phyloP scores from a whole-genome alignment of 495 filamentous ascomycete genomes.

The Aspergillus homomorphus region DNA sequence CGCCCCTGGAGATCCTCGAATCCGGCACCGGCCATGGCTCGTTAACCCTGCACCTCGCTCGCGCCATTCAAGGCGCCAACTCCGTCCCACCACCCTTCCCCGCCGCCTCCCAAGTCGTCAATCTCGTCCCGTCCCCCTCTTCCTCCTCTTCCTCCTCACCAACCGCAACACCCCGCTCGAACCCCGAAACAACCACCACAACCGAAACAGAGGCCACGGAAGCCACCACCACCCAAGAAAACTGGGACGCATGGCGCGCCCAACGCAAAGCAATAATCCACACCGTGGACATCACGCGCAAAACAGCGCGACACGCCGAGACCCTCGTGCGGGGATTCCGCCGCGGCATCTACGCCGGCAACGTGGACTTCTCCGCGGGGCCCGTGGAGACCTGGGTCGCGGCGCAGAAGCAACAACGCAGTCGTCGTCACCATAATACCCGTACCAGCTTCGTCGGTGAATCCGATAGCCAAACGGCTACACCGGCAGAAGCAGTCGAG shows the following conservation, averaged over 20 bases:
- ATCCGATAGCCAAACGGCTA: background rate
- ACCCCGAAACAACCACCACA: background rate
- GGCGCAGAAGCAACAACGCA: slow-evolving; percentile 39
- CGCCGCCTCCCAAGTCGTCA: slow-evolving; percentile 35
- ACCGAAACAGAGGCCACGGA: background rate
- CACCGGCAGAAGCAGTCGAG: no score
- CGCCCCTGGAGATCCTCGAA: slow-evolving; percentile 66
- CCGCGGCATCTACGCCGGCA: slow-evolving; percentile 60
- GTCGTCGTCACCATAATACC: no score
- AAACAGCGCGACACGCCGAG: slow-evolving; percentile 58
- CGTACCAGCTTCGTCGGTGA: background rate
- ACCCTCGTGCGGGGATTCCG: slow-evolving; percentile 62
- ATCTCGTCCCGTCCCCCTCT: slow-evolving; percentile 15
- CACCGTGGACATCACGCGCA: slow-evolving; percentile 60
- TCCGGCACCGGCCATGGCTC: slow-evolving; percentile 79
- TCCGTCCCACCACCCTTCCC: slow-evolving; percentile 37
- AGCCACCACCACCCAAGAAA: slow-evolving; percentile 19
- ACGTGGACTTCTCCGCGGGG: slow-evolving; percentile 72
- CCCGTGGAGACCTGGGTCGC: slow-evolving; percentile 60
- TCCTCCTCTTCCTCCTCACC: background rate
- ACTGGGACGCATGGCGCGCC: slow-evolving; percentile 45
- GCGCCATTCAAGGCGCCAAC: slow-evolving; percentile 75
- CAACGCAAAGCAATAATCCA: slow-evolving; percentile 66
- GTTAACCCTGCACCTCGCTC: slow-evolving; percentile 67
- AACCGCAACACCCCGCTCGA: slow-evolving; percentile 26